Base-by-base conservation (phyloP, 495 filamentous ascomycete species). In the Aspergillus avenaceus region DNA sequence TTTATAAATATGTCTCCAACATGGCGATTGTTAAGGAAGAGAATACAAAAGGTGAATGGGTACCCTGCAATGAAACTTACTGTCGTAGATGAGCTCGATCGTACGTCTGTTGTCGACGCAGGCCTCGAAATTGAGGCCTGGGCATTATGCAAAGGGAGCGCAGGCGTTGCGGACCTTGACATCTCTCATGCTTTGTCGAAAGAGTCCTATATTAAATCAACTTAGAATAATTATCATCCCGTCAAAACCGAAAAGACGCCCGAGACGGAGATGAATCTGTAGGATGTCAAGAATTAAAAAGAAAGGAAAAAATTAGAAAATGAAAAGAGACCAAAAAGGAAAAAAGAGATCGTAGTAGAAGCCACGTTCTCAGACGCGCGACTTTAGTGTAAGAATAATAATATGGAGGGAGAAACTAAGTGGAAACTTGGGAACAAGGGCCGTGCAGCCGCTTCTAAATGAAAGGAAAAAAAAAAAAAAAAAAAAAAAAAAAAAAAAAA, bases 151-250 rank as follows among this genome's bases (percentile, higher is more conserved):
- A 79, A 67, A 58, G 78, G 75, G 34, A 83, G 69, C 54, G 77
- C 66, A 59, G 80, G 79, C 55, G 79, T 78, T 50, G 71, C 63
- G 52, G 81, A 78, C 69, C 74, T 80, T 72, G 78, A 83, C 79
- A 83, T 83, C 59, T 79, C 67, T 75, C 78, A 81, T 74, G 63
- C 69, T 66, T 62, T 65, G 50, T 41, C 50, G 49, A 47, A 58
- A 60, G 32, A 54, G 49, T 51, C 22, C 47, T 47, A 41, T 45
- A 53, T 52, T 45, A 56, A 36, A 45, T 56, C 54, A 59, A 53
- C 37, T 40, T 46, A 37, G 53, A 60, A 44, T 40, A 46, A 21
- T 63, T 61, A 52, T 58, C 70, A 71, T 73, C 56, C 65, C 70
- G 62, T 53, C 58, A 25, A 42, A 48, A 47, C 47, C 16, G 28